Evolutionary conservation across 805 yeast species (phyloP).

Genomic region (Candida railenensis): DNA sequence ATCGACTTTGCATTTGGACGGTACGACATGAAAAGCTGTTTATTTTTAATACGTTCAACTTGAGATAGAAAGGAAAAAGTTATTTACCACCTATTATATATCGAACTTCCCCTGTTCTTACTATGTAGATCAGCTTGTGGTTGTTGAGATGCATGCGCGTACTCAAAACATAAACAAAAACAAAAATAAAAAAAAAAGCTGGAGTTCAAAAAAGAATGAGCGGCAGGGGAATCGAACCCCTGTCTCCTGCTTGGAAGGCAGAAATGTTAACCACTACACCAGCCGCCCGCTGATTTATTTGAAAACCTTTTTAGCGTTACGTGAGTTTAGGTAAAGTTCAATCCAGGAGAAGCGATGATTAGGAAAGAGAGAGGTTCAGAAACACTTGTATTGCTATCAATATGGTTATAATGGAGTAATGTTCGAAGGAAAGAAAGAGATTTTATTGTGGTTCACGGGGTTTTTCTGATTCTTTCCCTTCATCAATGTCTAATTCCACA

Average conservation of each 20-base stretch:
- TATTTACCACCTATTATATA: no score
- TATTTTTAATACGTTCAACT: no score
- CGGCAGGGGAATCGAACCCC: constrained; percentile 94
- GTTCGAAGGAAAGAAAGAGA: no score
- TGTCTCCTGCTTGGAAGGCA: constrained; percentile 94
- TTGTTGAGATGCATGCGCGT: neutral
- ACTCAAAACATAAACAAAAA: neutral
- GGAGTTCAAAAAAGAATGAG: constrained; percentile 44
- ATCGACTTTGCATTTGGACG: constrained; percentile 13
- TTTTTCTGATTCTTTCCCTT: neutral
- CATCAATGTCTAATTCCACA: neutral
- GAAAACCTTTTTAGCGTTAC: no score
- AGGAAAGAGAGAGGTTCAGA: no score
- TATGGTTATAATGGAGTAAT: no score
- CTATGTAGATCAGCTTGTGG: neutral
- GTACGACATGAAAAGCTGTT: constrained; percentile 1
- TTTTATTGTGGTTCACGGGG: neutral
- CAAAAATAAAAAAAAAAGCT: neutral
- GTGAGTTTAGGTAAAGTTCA: no score
- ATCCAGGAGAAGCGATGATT: no score
- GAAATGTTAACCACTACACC: constrained; percentile 91
- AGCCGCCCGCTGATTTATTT: constrained; percentile 54
- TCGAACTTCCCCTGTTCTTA: neutral
- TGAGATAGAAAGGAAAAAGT: no score
- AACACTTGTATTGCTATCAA: no score